Base-by-base conservation (phyloP, 352 stramenopile genomes). In the Phytophthora agathidicida region DNA sequence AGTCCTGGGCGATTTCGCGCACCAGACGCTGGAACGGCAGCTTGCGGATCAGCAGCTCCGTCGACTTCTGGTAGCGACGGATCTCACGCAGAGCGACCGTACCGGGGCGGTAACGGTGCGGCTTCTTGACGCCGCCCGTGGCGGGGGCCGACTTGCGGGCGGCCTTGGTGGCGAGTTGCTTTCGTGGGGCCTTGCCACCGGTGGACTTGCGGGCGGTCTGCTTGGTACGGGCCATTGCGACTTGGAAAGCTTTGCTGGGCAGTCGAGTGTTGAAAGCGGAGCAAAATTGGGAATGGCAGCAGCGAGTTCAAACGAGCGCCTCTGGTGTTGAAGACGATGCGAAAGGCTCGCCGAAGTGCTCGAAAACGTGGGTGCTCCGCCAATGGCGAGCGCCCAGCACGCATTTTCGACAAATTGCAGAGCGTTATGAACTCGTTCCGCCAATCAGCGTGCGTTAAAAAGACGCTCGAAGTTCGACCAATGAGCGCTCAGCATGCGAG, bases 11-110 rank as follows among this genome's bases (percentile, higher is more conserved):
- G 62, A 93, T 93, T 57, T 98, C 93, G 38, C 93, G 83, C 27
- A 98, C 96, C n/a, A 99, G 80, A 46, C 97, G 81, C 52, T 97
- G 93, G 80, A 99, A 99, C 23, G 96, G 97, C 17, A 99, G 82
- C 75, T 97, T 96, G 46, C 97, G 93, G 55, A 99, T 83, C 37
- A 99, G 69, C 17, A 99, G 83, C 60, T 99, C 95, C 8, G 97
- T 99, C 46, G 81, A 97, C 53, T 89, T 90, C 84, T 99, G 97
- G 80, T 98, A 99, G 37, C 84, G 75, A 63, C 97, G 84, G 68
- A 99, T 99, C 73, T 99, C 97, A 78, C 89, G 86, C 16, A 99
- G 77, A n/a, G 96, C 96, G 24, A 83, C 66, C 76, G 94, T 88
- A 62, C 92, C 92, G 2, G 86, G 87, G 38, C 81, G 80, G 80